Evolutionary conservation across 1,139 yeast species (phyloP), one percentile per base, ranked within the genome.

Genomic region (Suhomyces ambrosiae): DNA sequence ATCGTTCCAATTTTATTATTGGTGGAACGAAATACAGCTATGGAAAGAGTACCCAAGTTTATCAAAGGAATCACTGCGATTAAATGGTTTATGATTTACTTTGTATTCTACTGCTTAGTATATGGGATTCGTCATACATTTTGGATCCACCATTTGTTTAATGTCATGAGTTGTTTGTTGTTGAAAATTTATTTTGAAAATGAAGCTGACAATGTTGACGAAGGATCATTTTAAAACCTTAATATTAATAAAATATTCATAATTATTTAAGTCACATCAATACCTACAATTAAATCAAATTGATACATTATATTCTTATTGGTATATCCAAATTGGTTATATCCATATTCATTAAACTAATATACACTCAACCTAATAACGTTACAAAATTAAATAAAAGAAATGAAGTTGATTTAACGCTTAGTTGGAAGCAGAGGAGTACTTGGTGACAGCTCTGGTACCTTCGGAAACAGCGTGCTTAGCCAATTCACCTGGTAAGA

Each of bases 381-480:
- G 44, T 46, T 46, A 46, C 46, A 38, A 35, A 42, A 41, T 38
- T 36, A 42, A 40, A 42, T 35, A 32, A 36, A 40, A 40, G 41
- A 41, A 42, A 39, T 40, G 43, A 40, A 40, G 42, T 38, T 35
- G 38, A 30, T 21, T 27, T 14, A 33, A 34, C 39, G 44, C 50
- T 54, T 71, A 71, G 61, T 65, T 66, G 57, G 83, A 76, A 59
- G 89, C 83, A 64, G 96, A 86, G 63, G 97, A 88, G 83, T 90
- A 92, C 82, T 92, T 92, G 73, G 97, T 90, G 61, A 92, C 97
- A 71, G 98, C 96, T 85, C 97, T 89, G 61, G 97, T 90, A 81
- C 97, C 97, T 77, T 90, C 97, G 60, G 96, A 86, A 61, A 89
- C 96, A 61, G 97, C 97, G 75, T 90, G 97, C 82, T 90, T 92